Percentiles rank a stretch among this genome's conserved stretches.
phyloP scores from a whole-genome alignment of 257 asterid genomes.

The Nicotiana otophora region DNA sequence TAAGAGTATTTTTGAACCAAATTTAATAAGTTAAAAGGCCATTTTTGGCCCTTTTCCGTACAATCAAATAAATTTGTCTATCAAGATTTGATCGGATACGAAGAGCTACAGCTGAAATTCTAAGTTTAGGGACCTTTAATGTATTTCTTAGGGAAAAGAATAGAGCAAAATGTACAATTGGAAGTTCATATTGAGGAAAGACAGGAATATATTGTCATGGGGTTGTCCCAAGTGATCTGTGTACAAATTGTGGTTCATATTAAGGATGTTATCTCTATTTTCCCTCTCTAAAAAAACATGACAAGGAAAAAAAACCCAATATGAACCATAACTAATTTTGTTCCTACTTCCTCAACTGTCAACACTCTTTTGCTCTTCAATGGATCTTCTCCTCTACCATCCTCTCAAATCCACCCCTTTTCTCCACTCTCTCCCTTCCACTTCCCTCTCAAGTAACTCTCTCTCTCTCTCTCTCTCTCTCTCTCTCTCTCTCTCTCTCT shows the following conservation, averaged over 20 bases:
- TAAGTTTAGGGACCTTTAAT: no score
- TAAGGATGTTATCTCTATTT: slow-evolving; percentile 24
- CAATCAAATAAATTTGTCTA: no score
- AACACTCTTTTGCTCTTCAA: slow-evolving; percentile 6
- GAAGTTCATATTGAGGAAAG: background rate
- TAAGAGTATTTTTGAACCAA: no score
- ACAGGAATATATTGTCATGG: background rate
- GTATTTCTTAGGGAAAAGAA: no score
- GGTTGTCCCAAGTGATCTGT: background rate
- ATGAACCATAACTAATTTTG: background rate
- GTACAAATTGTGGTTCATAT: slow-evolving; percentile 35
- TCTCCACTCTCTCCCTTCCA: slow-evolving; percentile 23
- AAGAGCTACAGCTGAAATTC: no score
- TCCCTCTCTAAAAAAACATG: background rate
- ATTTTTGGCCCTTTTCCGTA: no score
- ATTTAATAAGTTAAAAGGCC: no score
- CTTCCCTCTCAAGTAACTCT: slow-evolving; percentile 16
- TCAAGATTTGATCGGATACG: no score
- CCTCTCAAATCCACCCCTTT: slow-evolving; percentile 49
- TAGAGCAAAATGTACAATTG: background rate
- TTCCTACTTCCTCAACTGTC: slow-evolving; percentile 19
- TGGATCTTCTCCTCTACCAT: slow-evolving; percentile 52
- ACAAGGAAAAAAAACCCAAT: background rate
- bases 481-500: no score
- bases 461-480: slow-evolving; percentile 10